phyloP scores from a whole-genome alignment of 805 yeast species.

The Ogataea saltuana region DNA sequence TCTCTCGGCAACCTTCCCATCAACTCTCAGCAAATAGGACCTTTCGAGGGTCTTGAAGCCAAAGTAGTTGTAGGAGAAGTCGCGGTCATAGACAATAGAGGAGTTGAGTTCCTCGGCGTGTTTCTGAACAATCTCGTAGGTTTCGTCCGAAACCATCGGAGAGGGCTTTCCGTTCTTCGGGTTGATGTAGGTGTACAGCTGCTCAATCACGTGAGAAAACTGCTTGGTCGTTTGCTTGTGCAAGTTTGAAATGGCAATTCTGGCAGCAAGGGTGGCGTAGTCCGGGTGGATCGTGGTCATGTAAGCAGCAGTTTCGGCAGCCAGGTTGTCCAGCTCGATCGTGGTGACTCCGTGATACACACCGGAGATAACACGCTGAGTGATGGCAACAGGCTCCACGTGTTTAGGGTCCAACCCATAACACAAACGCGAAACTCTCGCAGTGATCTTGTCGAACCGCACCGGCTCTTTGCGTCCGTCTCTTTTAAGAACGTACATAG shows the following conservation, averaged over 20 bases:
- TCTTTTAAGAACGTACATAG: constrained; percentile 84
- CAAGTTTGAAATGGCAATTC: constrained; percentile 90
- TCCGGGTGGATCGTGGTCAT: constrained; percentile 99
- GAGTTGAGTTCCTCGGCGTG: constrained; percentile 68
- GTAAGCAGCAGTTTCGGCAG: constrained; percentile 97
- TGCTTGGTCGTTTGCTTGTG: constrained; percentile 92
- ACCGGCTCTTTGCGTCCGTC: constrained; percentile 95
- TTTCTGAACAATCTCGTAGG: constrained; percentile 60
- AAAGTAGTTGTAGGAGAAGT: constrained; percentile 57
- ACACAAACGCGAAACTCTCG: constrained; percentile 89
- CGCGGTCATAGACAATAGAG: constrained; percentile 73
- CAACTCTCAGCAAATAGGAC: constrained; percentile 53
- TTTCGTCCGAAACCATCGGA: constrained; percentile 71
- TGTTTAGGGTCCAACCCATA: constrained; percentile 90
- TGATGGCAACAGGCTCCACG: constrained; percentile 93
- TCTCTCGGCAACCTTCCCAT: constrained; percentile 60
- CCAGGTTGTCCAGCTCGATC: constrained; percentile 71
- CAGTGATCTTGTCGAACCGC: constrained; percentile 94
- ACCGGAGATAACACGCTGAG: constrained; percentile 94
- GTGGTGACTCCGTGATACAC: constrained; percentile 98
- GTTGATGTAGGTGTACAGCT: constrained; percentile 74
- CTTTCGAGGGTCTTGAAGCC: constrained; percentile 64
- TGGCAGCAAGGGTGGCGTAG: constrained; percentile 91
- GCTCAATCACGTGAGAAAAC: constrained; percentile 74
- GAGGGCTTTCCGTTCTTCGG: constrained; percentile 69